phyloP scores from a whole-genome alignment of 2,329 filamentous ascomycete genomes.

The Xylariomycetidae sp. region DNA sequence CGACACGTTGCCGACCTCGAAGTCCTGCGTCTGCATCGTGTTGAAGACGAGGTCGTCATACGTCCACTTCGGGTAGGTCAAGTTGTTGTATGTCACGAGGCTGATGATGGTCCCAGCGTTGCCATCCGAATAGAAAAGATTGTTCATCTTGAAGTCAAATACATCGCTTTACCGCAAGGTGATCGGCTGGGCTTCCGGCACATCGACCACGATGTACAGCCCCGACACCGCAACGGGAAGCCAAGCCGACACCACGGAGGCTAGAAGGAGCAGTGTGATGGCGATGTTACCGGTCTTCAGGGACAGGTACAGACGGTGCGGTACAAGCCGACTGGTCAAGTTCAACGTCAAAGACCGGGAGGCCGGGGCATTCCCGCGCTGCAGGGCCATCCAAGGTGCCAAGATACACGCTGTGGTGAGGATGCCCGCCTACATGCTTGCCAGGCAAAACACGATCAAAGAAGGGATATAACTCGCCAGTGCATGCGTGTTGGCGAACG shows the following conservation, averaged over 20 bases:
- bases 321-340: conserved; percentile 7
- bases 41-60: conserved; percentile 9
- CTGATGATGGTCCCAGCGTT: conserved; percentile 7
- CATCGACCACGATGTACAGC: conserved; percentile 5
- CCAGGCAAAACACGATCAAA: conserved; percentile 6
- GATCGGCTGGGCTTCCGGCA: conserved; percentile 2
- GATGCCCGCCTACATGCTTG: conserved; percentile 7
- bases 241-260: conserved; percentile 6
- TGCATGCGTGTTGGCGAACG: conserved; percentile 4
- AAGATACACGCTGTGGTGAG: conserved; percentile 6
- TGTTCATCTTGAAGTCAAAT: conserved; percentile 8
- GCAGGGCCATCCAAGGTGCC: conserved; percentile 7
- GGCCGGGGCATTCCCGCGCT: conserved; percentile 7
- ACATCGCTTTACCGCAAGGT: conserved; percentile 3
- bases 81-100: conserved; percentile 5
- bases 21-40: neutral
- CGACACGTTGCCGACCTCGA: neutral
- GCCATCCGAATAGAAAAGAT: conserved; percentile 7
- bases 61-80: conserved; percentile 8
- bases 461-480: conserved; percentile 8
- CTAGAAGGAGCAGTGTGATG: conserved; percentile 4
- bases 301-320: conserved; percentile 6
- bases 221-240: conserved; percentile 9
- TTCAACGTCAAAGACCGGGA: conserved; percentile 9
- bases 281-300: conserved; percentile 5